A percentile compares a stretch with the other conserved stretches of the same genome.
Evolutionary conservation across 371 early-diverging fungal genomes (phyloP).

Genomic region (Chytridium lagenaria): DNA sequence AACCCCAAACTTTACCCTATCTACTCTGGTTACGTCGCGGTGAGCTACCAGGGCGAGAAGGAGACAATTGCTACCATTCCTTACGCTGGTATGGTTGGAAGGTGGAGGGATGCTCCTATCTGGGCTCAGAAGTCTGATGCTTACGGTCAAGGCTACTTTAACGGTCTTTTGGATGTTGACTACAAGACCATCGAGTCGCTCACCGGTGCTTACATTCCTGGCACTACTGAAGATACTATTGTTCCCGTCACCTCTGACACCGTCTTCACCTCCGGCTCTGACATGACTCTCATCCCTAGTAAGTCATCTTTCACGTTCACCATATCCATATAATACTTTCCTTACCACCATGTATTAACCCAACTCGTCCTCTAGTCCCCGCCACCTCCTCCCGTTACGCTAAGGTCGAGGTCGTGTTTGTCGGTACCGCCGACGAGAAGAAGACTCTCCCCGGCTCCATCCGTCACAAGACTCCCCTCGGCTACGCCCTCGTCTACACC

Average conservation of each 20-base stretch:
- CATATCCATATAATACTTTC: not conserved
- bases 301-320: not conserved
- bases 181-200: not conserved
- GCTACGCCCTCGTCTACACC: not conserved
- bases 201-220: not conserved
- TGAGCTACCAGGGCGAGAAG: not conserved
- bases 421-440: conserved; percentile 3
- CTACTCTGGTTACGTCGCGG: conserved; percentile 36
- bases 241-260: not conserved
- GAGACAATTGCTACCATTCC: conserved; percentile 25
- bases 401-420: conserved; percentile 10
- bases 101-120: conserved; percentile 21
- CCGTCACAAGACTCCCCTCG: conserved; percentile 20
- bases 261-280: not conserved
- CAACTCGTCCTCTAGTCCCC: not conserved
- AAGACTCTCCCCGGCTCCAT: not conserved
- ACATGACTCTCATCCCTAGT: not conserved
- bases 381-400: conserved; percentile 15
- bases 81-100: conserved; percentile 36
- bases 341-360: not conserved
- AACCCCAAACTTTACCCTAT: conserved; percentile 27
- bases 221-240: not conserved
- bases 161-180: not conserved
- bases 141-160: not conserved
- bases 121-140: conserved; percentile 9